Base-by-base conservation (phyloP, 768 basidiomycete genomes). In the Pseudohyphozyma bogoriensis region DNA sequence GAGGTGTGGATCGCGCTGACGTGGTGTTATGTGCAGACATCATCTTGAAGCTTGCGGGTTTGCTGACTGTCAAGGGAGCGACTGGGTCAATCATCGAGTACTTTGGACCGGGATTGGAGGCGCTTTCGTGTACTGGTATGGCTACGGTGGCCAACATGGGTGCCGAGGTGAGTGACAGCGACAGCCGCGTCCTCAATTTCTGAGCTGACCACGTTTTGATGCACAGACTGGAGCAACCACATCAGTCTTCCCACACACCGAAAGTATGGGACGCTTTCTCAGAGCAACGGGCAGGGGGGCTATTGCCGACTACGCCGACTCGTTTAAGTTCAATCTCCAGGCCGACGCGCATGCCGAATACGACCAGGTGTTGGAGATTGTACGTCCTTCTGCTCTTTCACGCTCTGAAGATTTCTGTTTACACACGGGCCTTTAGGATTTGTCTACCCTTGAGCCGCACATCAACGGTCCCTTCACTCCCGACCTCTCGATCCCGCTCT, bases 381-480 rank as follows among this genome's bases (percentile, higher is more conserved):
- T n/a, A n/a, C n/a, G n/a, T n/a, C n/a, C n/a, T n/a, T n/a, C n/a
- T n/a, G n/a, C n/a, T n/a, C n/a, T n/a, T n/a, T n/a, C n/a, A n/a
- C n/a, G n/a, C n/a, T n/a, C n/a, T n/a, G n/a, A n/a, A n/a, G n/a
- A n/a, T n/a, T n/a, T n/a, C n/a, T n/a, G n/a, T n/a, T n/a, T n/a
- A n/a, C n/a, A n/a, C n/a, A n/a, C n/a, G n/a, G n/a, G n/a, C n/a
- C n/a, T n/a, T n/a, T n/a, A n/a, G n/a, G 91, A 99, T 79, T 80
- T 99, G 63, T 87, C 86, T 35, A 89, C 92, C 76, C 89, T 97
- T 68, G 95, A 99, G 76, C 95, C 95, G 56, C 93, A 99, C 76
- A 86, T 99, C 78, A 99, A 97, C 79, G 95, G 95, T 69, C 95
- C 95, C 58, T 99, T 95, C 81, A 97, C 95, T n/a, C 95, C 95